phyloP scores from a whole-genome alignment of 1,139 yeast species.

The Geotrichum aggregatum region DNA sequence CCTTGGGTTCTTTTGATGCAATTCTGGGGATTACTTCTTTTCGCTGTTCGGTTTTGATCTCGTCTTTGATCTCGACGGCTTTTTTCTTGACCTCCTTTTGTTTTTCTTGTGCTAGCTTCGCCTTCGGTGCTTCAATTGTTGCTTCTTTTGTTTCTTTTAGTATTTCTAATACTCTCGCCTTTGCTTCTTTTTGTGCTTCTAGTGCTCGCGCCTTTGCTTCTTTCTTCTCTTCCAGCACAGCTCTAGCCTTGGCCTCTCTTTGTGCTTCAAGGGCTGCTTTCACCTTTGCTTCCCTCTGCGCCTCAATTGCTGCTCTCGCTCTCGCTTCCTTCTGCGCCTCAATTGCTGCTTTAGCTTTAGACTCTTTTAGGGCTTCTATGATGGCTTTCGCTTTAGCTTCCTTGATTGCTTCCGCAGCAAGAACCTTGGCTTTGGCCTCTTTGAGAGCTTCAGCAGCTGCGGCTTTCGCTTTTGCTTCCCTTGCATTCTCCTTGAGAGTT shows the following conservation, averaged over 20 bases:
- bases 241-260: background rate
- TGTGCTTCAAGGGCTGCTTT: background rate
- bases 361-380: background rate
- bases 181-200: conserved; percentile 1
- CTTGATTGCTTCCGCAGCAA: background rate
- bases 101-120: background rate
- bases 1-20: background rate
- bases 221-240: background rate
- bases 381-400: background rate
- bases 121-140: background rate
- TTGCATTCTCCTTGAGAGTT: conserved; percentile 1
- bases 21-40: background rate
- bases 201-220: background rate
- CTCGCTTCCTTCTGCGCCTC: background rate
- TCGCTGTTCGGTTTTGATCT: background rate
- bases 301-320: background rate
- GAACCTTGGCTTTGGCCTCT: background rate
- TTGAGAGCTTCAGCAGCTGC: conserved; percentile 12
- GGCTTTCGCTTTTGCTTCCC: conserved; percentile 7
- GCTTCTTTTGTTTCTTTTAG: background rate
- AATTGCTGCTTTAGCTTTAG: background rate
- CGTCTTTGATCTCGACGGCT: background rate
- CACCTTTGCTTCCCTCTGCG: background rate
- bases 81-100: background rate
- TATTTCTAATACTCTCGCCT: background rate